Base-by-base conservation (phyloP, 2,329 filamentous ascomycete genomes). In the Aspergillus sp. region DNA sequence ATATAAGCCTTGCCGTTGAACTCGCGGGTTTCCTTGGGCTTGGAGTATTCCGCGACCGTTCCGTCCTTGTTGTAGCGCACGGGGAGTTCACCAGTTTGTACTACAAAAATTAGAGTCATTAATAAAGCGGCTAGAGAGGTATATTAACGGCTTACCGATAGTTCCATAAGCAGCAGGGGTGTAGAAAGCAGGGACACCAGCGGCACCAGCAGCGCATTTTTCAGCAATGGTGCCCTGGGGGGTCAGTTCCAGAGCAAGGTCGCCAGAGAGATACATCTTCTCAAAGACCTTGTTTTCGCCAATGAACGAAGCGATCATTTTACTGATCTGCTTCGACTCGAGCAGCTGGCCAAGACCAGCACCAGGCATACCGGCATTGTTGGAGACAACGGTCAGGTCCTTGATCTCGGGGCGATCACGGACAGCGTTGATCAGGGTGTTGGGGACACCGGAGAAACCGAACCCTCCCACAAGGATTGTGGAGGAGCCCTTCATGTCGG, bases 151-250 rank as follows among this genome's bases (percentile, higher is more conserved):
- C 66, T 14, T 57, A 72, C 70, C 68, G 31, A 93, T 89, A 25
- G 90, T 93, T 63, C 90, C 89, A 66, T 90, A 89, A 55, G 88
- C 90, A 4, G 90, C 90, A 2, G 90, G 87, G 0, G 90, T 93
- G 68, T 88, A 95, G 73, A 95, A 96, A 58, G 92, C 92, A 33
- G 92, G 92, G 64, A 96, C 89, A 54, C 92, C 92, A 70, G 90
- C 90, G 56, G 91, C 92, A 64, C 90, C 91, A 43, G 90, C 88
- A 55, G 91, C 84, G 76, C 91, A 92, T 65, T 92, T 86, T 78
- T 96, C 92, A 39, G 91, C 92, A 52, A 96, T 84, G 17, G 91
- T 96, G 62, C 92, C 92, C 76, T 96, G 92, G 1, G 92, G 92
- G 23, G 90, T 93, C 63, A 96, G 84, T 78, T 96, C 92, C 53